These are phyloP conservation scores for Sugiyamaella grinbergsii DNA, from an alignment of 1,139 yeast genomes.

Conservation along the genomic window DNA sequence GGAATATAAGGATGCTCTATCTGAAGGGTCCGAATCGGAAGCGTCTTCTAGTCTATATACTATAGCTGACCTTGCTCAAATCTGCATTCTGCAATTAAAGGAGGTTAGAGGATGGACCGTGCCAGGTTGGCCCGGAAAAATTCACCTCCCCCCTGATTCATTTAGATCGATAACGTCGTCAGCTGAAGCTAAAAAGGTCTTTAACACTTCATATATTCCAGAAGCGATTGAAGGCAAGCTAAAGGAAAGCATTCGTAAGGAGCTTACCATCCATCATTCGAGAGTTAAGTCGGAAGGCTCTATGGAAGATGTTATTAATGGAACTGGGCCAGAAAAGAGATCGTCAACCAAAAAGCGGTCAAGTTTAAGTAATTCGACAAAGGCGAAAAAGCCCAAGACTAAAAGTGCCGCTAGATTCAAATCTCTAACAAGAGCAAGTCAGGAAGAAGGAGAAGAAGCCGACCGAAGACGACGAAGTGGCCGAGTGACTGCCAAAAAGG, in stretches of 20 bases:
- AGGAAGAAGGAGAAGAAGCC: slow-evolving; percentile 8
- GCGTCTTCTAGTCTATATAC: slow-evolving; percentile 53
- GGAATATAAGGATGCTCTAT: slow-evolving; percentile 66
- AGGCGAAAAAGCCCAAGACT: slow-evolving; percentile 5
- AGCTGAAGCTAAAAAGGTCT: slow-evolving; percentile 34
- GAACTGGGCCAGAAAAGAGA: background rate
- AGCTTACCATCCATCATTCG: slow-evolving; percentile 1
- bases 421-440: slow-evolving; percentile 12
- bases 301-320: background rate
- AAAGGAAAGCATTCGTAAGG: slow-evolving; percentile 14
- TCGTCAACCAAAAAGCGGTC: background rate
- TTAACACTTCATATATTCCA: slow-evolving; percentile 51
- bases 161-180: slow-evolving; percentile 56
- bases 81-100: slow-evolving; percentile 60
- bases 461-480: slow-evolving; percentile 15
- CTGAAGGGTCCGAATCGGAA: slow-evolving; percentile 27
- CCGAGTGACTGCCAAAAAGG: slow-evolving; percentile 10
- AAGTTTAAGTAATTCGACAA: slow-evolving; percentile 1
- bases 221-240: slow-evolving; percentile 40
- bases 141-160: slow-evolving; percentile 65
- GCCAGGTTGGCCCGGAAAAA: slow-evolving; percentile 79
- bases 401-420: slow-evolving; percentile 7
- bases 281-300: slow-evolving; percentile 13
- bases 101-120: slow-evolving; percentile 66
- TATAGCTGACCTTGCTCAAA: slow-evolving; percentile 73